Percentiles rank a stretch among this genome's conserved stretches.
Evolutionary conservation across 768 basidiomycete species (phyloP).

Genomic region (Leccinum longicurvipes): DNA sequence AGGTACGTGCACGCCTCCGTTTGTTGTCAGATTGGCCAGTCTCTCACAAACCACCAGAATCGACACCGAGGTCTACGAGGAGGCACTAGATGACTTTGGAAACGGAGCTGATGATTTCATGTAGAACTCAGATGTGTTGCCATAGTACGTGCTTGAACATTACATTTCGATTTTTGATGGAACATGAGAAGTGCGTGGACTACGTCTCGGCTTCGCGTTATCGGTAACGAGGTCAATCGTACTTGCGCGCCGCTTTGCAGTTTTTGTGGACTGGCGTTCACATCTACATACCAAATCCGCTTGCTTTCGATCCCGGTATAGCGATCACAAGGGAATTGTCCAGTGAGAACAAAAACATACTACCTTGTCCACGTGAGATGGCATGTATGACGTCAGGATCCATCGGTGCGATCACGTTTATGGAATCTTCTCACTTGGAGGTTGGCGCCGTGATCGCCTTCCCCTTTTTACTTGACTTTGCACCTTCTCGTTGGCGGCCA

Average conservation of each 20-base stretch:
- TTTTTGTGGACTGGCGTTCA: constrained; percentile 79
- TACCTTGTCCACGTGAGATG: constrained; percentile 87
- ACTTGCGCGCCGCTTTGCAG: constrained; percentile 59
- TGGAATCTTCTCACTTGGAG: constrained; percentile 99
- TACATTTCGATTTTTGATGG: neutral
- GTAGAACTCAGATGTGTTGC: constrained; percentile 44
- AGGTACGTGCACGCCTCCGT: constrained; percentile 42
- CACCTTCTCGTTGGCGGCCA: neutral
- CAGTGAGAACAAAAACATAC: constrained; percentile 95
- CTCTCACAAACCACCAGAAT: constrained; percentile 44
- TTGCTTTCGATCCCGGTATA: constrained; percentile 90
- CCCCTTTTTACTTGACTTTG: neutral
- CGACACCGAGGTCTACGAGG: constrained; percentile 81
- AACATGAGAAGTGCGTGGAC: neutral
- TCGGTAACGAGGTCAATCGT: constrained; percentile 66
- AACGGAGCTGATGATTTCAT: constrained; percentile 81
- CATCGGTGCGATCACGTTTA: constrained; percentile 65
- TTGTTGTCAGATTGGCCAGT: constrained; percentile 2
- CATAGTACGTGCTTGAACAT: constrained; percentile 13
- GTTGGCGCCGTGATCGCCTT: constrained; percentile 27
- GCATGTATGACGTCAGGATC: constrained; percentile 91
- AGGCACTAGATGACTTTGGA: constrained; percentile 87
- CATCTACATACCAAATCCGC: constrained; percentile 91
- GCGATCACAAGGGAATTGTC: constrained; percentile 93
- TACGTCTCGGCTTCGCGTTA: constrained; percentile 24